These are phyloP conservation scores for Proliferodiscus dingleyae DNA, from an alignment of 2,329 filamentous ascomycete genomes.

Conservation along the genomic window DNA sequence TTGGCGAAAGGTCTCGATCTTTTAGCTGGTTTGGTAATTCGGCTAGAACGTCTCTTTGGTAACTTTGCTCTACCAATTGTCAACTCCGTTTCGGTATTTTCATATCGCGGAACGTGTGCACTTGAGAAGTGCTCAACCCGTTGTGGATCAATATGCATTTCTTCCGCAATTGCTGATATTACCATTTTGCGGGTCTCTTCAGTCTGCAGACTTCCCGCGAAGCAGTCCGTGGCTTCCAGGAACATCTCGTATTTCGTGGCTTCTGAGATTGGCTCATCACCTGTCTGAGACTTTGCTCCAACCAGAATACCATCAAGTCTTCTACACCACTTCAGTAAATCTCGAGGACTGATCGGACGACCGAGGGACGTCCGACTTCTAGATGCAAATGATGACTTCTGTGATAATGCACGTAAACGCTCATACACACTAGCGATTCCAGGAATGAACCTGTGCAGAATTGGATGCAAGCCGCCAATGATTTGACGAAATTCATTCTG, in stretches of 20 bases:
- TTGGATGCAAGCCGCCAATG: constrained; percentile 64
- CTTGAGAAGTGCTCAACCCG: constrained; percentile 72
- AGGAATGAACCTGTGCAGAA: constrained; percentile 58
- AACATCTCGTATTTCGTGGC: constrained; percentile 77
- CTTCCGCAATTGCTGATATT: constrained; percentile 70
- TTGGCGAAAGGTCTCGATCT: constrained; percentile 73
- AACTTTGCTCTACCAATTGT: constrained; percentile 63
- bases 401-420: constrained; percentile 43
- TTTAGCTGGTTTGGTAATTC: constrained; percentile 44
- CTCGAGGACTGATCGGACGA: constrained; percentile 60
- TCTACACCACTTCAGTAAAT: constrained; percentile 88
- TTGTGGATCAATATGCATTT: constrained; percentile 81
- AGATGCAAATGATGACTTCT: constrained; percentile 39
- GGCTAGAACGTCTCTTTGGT: constrained; percentile 41
- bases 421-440: constrained; percentile 57
- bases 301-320: constrained; percentile 65
- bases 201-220: constrained; percentile 74
- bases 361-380: constrained; percentile 46
- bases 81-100: constrained; percentile 54
- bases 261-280: constrained; percentile 68
- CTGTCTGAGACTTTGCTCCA: constrained; percentile 56
- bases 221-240: constrained; percentile 88
- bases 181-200: constrained; percentile 54
- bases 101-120: constrained; percentile 66
- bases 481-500: constrained; percentile 70